Conservation (phyloP, 1,139 yeast species). For the Yamadazyma membranifaciens region DNA sequence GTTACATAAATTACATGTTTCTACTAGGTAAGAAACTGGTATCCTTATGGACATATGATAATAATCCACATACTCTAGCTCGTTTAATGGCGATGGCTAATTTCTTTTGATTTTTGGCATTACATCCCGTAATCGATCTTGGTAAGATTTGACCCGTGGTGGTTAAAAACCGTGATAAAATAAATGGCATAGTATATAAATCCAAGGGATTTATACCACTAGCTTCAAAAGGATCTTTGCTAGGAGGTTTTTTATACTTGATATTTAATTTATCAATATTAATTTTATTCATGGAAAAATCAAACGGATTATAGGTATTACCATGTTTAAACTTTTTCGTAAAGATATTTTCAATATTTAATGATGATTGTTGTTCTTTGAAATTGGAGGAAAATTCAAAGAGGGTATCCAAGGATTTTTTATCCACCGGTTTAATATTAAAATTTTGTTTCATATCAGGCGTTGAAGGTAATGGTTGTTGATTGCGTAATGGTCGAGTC, state of each 20-base stretch:
- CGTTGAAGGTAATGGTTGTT: slow-evolving; percentile 23
- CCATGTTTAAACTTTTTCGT: slow-evolving; percentile 42
- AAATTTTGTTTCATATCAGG: slow-evolving; percentile 33
- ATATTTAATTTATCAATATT: slow-evolving; percentile 33
- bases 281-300: slow-evolving; percentile 59
- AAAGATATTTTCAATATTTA: slow-evolving; percentile 24
- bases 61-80: slow-evolving; percentile 65
- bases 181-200: slow-evolving; percentile 63
- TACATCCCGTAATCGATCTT: slow-evolving; percentile 66
- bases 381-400: slow-evolving; percentile 3
- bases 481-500: background rate
- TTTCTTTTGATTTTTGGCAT: slow-evolving; percentile 58
- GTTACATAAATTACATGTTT: slow-evolving; percentile 11
- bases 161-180: slow-evolving; percentile 56
- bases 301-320: slow-evolving; percentile 69
- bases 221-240: slow-evolving; percentile 45
- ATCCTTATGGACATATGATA: slow-evolving; percentile 63
- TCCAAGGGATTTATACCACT: slow-evolving; percentile 63
- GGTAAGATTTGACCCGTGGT: slow-evolving; percentile 68
- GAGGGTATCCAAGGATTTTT: slow-evolving; percentile 2
- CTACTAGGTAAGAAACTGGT: slow-evolving; percentile 42
- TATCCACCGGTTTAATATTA: slow-evolving; percentile 10
- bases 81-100: slow-evolving; percentile 67
- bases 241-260: slow-evolving; percentile 16
- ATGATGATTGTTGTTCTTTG: slow-evolving; percentile 20